Base-by-base conservation (phyloP, 257 asterid genomes). In the Verbena officinalis region DNA sequence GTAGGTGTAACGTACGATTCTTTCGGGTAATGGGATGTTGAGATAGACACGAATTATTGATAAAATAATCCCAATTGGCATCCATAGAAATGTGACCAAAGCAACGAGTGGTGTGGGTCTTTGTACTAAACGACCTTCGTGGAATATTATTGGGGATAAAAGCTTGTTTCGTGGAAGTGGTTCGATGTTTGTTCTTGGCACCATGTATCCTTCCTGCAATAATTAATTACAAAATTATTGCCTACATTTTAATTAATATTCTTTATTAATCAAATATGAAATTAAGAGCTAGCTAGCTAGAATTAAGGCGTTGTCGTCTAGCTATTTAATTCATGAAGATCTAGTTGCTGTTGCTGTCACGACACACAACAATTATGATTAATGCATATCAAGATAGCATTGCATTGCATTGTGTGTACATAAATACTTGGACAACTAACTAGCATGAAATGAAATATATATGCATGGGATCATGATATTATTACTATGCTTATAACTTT, bases 71-170 rank as follows among this genome's bases (percentile, higher is more conserved):
- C 91, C 97, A 30, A 89, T 68, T 3, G 98, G 97, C 84, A 92
- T 59, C 95, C 96, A 92, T 11, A 89, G 67, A 62, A 87, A 81
- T 22, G 95, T 87, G 42, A 87, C 38, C 1, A 92, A 60, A 0
- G 95, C 86, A 10, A 77, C 78, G 0, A 89, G 59, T 0, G 98
- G 98, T 3, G 97, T 89, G 2, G 98, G 98, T 43, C 91, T 71
- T 62, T 86, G 95, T 1, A 84, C 97, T 5, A 87, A 61, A 30
- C 97, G 95, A 16, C 97, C 99, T 48, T 93, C 96, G 59, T 90
- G 99, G 42, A 93, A 93, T 20, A 90, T 93, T 19, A 90, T 83
- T 8, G 94, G 95, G 12, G 85, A 67, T 1, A 81, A 61, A 20
- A 90, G 90, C 55, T 87, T 86, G 80, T 84, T 78, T 74, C 90